Evolutionary conservation across 2,329 filamentous ascomycete genomes (phyloP).

Genomic region (Stagonosporopsis vannaccii): DNA sequence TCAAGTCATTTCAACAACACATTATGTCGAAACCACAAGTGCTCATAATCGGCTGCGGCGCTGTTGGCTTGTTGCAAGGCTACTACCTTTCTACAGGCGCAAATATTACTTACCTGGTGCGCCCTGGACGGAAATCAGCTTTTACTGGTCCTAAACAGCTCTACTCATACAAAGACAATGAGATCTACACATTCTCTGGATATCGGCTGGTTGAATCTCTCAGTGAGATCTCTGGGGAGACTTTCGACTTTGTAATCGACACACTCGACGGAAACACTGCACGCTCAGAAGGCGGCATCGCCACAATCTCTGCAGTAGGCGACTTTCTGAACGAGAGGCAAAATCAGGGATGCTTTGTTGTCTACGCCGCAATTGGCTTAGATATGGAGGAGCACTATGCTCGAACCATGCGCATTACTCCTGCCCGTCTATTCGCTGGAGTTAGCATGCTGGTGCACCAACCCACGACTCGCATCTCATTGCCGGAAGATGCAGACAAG

Average conservation of each 20-base stretch:
- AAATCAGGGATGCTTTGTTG: constrained; percentile 16
- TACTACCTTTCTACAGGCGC: constrained; percentile 27
- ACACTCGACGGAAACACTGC: constrained; percentile 32
- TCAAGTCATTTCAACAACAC: too few relatives aligned
- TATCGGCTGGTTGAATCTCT: constrained; percentile 30
- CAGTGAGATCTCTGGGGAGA: constrained; percentile 21
- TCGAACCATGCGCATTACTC: constrained; percentile 11
- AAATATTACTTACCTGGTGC: constrained; percentile 32
- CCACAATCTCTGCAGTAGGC: constrained; percentile 24
- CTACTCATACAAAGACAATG: constrained; percentile 30
- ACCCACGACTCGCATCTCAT: constrained; percentile 20
- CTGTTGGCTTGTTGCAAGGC: constrained; percentile 30
- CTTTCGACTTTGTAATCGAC: constrained; percentile 28
- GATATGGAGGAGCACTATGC: constrained; percentile 29
- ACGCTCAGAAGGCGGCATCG: constrained; percentile 25
- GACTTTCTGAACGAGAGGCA: constrained; percentile 20
- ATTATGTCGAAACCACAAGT: constrained; percentile 27
- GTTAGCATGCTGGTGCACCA: constrained; percentile 33
- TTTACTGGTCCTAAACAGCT: constrained; percentile 28
- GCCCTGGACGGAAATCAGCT: constrained; percentile 28
- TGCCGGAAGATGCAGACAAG: constrained; percentile 16
- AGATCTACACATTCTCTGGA: constrained; percentile 19
- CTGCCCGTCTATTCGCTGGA: constrained; percentile 13
- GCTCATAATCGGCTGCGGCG: constrained; percentile 32
- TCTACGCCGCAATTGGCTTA: constrained; percentile 26